Evolutionary conservation across 495 filamentous ascomycete species (phyloP), one percentile per base, ranked within the genome.

Genomic region (Podospora anserina): DNA sequence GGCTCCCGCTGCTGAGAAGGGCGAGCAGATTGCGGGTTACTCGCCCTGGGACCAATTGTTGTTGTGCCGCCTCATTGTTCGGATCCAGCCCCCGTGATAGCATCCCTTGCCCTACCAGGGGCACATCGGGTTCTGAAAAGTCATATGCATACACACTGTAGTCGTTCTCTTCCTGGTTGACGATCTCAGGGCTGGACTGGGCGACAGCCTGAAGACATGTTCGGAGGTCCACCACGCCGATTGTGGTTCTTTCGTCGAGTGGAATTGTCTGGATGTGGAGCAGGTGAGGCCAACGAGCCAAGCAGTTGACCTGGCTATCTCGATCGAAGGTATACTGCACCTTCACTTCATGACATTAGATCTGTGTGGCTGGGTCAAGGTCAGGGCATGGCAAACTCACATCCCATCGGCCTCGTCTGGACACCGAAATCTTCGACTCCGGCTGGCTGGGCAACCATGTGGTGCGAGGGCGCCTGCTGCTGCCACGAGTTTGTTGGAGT

Each of bases 61-160:
- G 73, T 84, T 84, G 56, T 82, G 55, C 20, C 28, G 34, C 84
- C 68, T 82, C 82, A 27, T 82, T 84, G 53, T 68, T 68, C n/a
- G 82, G 75, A 61, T 84, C 76, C 62, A 99, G 83, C 39, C 89
- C 89, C 87, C 90, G 90, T 67, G 95, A 98, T 26, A 99, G 85
- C 91, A 98, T 92, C 66, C 95, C 95, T 77, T 97, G 96, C 19
- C 95, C 95, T 13, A 97, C 94, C 66, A 97, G 86, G 60, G 95
- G 95, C 5, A 89, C 91, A 70, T 97, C 93, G 66, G 91, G 90
- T 79, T 99, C 95, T 6, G 95, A 98, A 78, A 93, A 98, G 74
- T 99, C 95, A 79, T 92, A 93, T 23, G 95, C 94, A 79, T 99
- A 99, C 66, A 99, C 89, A 15, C 92, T 97, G 75, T 96, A 98